A percentile compares a stretch with the other conserved stretches of the same genome.
phyloP scores from a whole-genome alignment of 2,329 filamentous ascomycete genomes.

The Nemania bipapillata region DNA sequence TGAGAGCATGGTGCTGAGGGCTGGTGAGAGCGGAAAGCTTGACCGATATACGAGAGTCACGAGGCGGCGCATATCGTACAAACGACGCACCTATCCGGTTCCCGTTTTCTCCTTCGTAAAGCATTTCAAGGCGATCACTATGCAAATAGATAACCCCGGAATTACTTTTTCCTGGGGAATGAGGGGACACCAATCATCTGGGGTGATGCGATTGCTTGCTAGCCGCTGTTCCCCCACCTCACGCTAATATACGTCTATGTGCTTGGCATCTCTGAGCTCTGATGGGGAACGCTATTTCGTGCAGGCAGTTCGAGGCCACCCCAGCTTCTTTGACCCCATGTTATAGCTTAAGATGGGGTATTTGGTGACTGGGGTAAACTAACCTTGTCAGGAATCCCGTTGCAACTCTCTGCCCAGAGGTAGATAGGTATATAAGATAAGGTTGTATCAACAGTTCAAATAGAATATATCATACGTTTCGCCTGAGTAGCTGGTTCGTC shows the following conservation, averaged over 20 bases:
- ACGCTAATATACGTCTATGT: background rate
- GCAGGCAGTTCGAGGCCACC: conserved; percentile 13
- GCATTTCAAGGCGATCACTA: background rate
- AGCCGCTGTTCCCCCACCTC: background rate
- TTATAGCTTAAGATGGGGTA: background rate
- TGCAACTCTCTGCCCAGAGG: conserved; percentile 5
- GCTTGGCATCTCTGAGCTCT: conserved; percentile 13
- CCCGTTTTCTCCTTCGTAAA: background rate
- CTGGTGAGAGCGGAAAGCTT: conserved; percentile 18
- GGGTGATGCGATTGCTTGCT: background rate
- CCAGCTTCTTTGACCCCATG: conserved; percentile 28
- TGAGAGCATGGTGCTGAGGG: conserved; percentile 13
- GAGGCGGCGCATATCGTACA: conserved; percentile 1
- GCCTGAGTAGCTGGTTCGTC: conserved; percentile 9
- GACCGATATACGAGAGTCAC: conserved; percentile 16
- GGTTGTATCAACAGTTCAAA: background rate
- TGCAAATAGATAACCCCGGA: background rate
- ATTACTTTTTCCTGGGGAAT: conserved; percentile 1
- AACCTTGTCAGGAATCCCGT: background rate
- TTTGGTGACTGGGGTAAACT: conserved; percentile 6
- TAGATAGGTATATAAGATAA: conserved; percentile 23
- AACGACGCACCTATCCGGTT: background rate
- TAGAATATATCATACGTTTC: background rate
- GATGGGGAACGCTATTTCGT: conserved; percentile 10
- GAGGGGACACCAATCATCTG: background rate